Base-by-base conservation (phyloP, 2,329 filamentous ascomycete genomes). In the Diaporthe amygdali region DNA sequence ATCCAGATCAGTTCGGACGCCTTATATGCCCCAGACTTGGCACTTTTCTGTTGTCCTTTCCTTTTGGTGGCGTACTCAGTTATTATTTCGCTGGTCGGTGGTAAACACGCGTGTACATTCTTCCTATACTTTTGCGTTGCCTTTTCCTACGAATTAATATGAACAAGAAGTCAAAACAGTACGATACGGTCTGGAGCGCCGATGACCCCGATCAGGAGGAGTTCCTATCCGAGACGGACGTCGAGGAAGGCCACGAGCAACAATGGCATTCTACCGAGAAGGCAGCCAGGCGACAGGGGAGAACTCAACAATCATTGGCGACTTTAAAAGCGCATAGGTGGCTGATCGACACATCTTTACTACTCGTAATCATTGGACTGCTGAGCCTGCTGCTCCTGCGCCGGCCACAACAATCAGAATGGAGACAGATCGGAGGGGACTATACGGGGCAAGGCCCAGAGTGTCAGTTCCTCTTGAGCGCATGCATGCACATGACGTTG, bases 361-460 rank as follows among this genome's bases (percentile, higher is more conserved):
- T 82, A 47, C 68, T 81, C 10, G 71, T 79, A n/a, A 79, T 81
- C 37, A 71, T 80, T 12, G 76, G 67, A 3, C 63, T 82, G 12
- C 44, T 82, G 41, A 52, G 34, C 17, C 5, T 71, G 15, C 41
- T 81, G 14, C 73, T 76, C 46, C 30, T 78, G 25, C 74, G 73
- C 69, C 49, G 32, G 34, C 73, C 68, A 34, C 63, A 41, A n/a
- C 32, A 68, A 39, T 12, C 41, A 17, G 39, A 20, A 20, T 71
- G 71, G 27, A 76, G 76, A 75, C 81, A 84, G 71, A 79, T 84
- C 34, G 81, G 81, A 17, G 81, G 82, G 14, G 82, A 84, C 52
- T 77, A 80, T 25, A 81, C 79, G 3, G 81, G 79, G 2, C 75
- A 79, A 12, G 79, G 79, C 2, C 82, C 82, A 15, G 77, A 78